Base-by-base conservation (phyloP, 2,329 filamentous ascomycete genomes). In the Hymenoscyphus occultus region DNA sequence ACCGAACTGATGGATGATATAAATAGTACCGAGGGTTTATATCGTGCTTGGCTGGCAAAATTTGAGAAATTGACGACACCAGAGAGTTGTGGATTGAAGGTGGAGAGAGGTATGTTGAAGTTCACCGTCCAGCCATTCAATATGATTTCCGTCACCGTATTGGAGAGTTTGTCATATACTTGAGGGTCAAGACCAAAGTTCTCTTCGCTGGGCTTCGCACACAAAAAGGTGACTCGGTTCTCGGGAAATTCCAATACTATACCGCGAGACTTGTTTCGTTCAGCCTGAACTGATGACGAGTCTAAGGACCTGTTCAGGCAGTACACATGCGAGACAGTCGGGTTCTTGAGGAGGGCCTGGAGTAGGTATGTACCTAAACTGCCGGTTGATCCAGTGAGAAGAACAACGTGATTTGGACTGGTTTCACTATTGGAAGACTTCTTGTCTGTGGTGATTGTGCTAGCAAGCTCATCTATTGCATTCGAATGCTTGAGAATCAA, bases 351-450 rank as follows among this genome's bases (percentile, higher is more conserved):
- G 39, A 81, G 73, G 16, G 70, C 48, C 62, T 81, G 73, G 7
- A 84, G 75, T 40, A 83, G 73, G 69, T 83, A 83, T 3, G 77
- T 80, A 0, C 82, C 82, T 19, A 84, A 67, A 12, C 78, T 79
- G 10, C 82, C 82, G 0, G 82, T 84, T 3, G 78, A 80, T 13
- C 80, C 82, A 0, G 81, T 84, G n/a, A 84, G 68, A 7, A 81
- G 67, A 5, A 77, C 65, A 3, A 60, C 51, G 35, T 35, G 51
- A 5, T 19, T 9, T 58, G 9, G 45, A 19, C 14, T 58, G 39
- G 35, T 28, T 9, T 42, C 40, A 48, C 40, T n/a, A 19, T 61
- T 61, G 12, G 59, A 4, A 3, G 40, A 45, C 39, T 40, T 42
- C 58, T 42, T 31, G 1, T 42, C 39, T 28, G 16, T 40, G 4